These are phyloP conservation scores for Entrophospora sp. DNA, from an alignment of 192 early-diverging fungal genomes.

Conservation along the genomic window DNA sequence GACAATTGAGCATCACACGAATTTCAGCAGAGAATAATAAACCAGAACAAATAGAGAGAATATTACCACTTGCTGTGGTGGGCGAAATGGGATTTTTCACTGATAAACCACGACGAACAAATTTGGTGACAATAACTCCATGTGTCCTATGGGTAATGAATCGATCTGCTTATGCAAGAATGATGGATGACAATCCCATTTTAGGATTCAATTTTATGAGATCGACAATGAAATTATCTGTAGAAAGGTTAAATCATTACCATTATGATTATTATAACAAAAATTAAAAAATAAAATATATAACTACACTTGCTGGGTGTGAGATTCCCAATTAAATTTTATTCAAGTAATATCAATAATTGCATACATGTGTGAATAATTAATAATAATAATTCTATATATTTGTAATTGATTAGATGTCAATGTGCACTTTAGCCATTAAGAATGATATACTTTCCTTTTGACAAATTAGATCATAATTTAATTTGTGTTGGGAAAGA, in stretches of 20 bases:
- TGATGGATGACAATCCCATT: conserved; percentile 59
- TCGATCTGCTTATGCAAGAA: conserved; percentile 52
- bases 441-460: too few species aligned
- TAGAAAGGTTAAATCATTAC: conserved; percentile 42
- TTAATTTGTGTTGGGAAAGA: too few species aligned
- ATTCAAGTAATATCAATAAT: too few species aligned
- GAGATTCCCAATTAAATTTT: too few species aligned
- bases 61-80: conserved; percentile 84
- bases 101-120: conserved; percentile 40
- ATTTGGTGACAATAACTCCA: conserved; percentile 53
- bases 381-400: too few species aligned
- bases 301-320: too few species aligned
- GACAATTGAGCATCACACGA: conserved; percentile 44
- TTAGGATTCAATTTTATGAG: conserved; percentile 69
- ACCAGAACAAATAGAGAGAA: conserved; percentile 57
- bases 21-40: conserved; percentile 30
- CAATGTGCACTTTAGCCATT: too few species aligned
- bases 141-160: conserved; percentile 69
- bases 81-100: conserved; percentile 83
- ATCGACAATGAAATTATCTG: conserved; percentile 66
- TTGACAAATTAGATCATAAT: too few species aligned
- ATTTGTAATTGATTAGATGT: too few species aligned
- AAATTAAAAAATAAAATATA: too few species aligned
- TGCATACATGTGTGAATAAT: too few species aligned
- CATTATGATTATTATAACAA: too few species aligned